Conservation (phyloP, 2,329 filamentous ascomycete genomes). For the Pseudodiploospora longispora region DNA sequence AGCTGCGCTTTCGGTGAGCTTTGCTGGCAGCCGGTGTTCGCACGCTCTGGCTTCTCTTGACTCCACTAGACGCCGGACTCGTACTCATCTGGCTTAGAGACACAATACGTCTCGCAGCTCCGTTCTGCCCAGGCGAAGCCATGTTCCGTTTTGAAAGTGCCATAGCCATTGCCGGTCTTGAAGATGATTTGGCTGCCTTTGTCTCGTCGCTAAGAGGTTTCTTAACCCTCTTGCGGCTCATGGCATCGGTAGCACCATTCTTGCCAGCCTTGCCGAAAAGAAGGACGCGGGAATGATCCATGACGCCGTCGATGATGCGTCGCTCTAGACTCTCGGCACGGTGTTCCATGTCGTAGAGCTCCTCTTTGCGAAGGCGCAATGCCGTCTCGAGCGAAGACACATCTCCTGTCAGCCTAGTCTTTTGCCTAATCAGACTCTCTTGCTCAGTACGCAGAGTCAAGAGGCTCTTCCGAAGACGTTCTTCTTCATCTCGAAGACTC, state of each 20-base stretch:
- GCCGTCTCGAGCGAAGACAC: conserved; percentile 89
- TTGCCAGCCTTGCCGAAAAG: conserved; percentile 62
- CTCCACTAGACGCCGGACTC: conserved; percentile 55
- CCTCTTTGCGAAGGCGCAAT: conserved; percentile 78
- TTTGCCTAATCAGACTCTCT: conserved; percentile 69
- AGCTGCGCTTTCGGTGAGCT: conserved; percentile 58
- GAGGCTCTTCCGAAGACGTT: conserved; percentile 46
- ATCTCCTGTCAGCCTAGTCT: conserved; percentile 72
- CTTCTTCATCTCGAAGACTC: conserved; percentile 43
- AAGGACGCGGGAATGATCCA: conserved; percentile 90
- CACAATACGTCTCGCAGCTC: conserved; percentile 70
- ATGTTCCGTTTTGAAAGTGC: conserved; percentile 46
- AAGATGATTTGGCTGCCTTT: conserved; percentile 29
- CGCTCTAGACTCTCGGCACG: conserved; percentile 85
- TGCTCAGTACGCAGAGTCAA: conserved; percentile 57
- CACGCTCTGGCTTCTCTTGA: conserved; percentile 74
- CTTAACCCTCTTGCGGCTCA: conserved; percentile 50
- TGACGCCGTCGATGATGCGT: conserved; percentile 87
- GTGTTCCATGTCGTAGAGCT: conserved; percentile 82
- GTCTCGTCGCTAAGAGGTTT: conserved; percentile 25
- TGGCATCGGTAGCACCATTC: conserved; percentile 37
- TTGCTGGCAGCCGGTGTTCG: conserved; percentile 46
- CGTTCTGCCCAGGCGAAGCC: conserved; percentile 36
- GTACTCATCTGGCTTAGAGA: conserved; percentile 85
- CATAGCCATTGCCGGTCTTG: conserved; percentile 27